A percentile compares a stretch with the other conserved stretches of the same genome.
Evolutionary conservation across 2,329 filamentous ascomycete genomes (phyloP).

Genomic region (Ophiostoma piceae): DNA sequence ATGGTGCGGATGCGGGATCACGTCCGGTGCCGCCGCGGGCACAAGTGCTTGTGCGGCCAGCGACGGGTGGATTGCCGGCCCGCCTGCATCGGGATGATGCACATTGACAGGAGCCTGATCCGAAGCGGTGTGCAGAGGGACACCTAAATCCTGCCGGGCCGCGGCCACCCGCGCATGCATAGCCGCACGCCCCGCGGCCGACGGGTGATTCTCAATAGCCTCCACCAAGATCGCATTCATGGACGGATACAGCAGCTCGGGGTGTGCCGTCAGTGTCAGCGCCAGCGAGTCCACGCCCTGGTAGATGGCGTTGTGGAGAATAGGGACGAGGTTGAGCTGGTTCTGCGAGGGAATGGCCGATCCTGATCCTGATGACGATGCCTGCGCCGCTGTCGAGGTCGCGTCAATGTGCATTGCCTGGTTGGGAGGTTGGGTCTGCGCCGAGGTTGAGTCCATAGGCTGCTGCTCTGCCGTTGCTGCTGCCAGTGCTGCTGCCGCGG

Average conservation of each 20-base stretch:
- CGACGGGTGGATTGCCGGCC: neutral
- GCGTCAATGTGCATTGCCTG: constrained; percentile 20
- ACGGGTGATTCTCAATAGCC: constrained; percentile 48
- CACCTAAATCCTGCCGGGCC: neutral
- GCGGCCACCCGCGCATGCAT: neutral
- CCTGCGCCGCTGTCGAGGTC: neutral
- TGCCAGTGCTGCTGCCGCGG: neutral
- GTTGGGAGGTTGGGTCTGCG: neutral
- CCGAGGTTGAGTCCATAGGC: neutral
- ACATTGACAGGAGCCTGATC: neutral
- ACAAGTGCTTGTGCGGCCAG: neutral
- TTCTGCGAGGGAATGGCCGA: neutral
- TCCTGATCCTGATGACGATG: neutral
- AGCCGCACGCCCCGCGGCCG: neutral
- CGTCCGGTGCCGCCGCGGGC: neutral
- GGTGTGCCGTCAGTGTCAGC: constrained; percentile 44
- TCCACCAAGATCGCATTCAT: constrained; percentile 47
- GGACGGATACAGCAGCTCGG: constrained; percentile 40
- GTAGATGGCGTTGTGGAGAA: neutral
- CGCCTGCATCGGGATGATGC: neutral
- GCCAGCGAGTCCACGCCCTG: constrained; percentile 46
- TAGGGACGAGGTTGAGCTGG: neutral
- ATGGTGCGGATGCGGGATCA: neutral
- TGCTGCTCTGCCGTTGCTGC: neutral
- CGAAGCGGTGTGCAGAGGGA: neutral